Percentiles rank a stretch among this genome's conserved stretches.
Conservation (phyloP, 805 yeast species). For the Candida golubevii region DNA sequence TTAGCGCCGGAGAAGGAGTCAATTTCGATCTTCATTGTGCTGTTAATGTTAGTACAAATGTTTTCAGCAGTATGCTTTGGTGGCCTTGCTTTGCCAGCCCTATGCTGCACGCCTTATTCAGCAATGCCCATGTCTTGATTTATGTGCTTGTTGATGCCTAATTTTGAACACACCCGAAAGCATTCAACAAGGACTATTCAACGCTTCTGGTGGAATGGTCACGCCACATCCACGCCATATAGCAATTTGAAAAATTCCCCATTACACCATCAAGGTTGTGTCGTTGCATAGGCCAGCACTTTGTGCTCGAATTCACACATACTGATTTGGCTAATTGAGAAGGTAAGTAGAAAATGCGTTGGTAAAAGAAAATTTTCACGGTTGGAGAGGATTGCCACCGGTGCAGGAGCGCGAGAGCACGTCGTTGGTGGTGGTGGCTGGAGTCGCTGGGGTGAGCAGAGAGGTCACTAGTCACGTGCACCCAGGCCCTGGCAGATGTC, state of each 20-base stretch:
- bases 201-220: no score
- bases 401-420: slow-evolving; percentile 14
- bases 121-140: no score
- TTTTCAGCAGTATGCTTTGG: no score
- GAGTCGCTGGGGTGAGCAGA: background rate
- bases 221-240: no score
- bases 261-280: no score
- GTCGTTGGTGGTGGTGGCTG: background rate
- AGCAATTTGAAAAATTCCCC: no score
- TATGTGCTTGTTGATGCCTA: no score
- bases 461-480: slow-evolving; percentile 5
- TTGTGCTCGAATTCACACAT: slow-evolving; percentile 11
- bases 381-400: slow-evolving; percentile 11
- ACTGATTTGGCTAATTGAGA: slow-evolving; percentile 18
- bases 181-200: no score
- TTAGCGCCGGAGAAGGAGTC: slow-evolving; percentile 99
- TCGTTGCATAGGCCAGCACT: background rate
- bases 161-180: no score
- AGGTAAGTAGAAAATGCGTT: slow-evolving; percentile 12
- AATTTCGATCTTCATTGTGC: slow-evolving; percentile 96
- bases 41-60: slow-evolving; percentile 29
- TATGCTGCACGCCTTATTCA: no score
- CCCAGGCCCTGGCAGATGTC: background rate
- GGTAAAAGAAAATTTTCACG: slow-evolving; percentile 18
- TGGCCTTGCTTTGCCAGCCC: background rate